Base-by-base conservation (phyloP, 2,329 filamentous ascomycete species). In the Biscogniauxia sp. region DNA sequence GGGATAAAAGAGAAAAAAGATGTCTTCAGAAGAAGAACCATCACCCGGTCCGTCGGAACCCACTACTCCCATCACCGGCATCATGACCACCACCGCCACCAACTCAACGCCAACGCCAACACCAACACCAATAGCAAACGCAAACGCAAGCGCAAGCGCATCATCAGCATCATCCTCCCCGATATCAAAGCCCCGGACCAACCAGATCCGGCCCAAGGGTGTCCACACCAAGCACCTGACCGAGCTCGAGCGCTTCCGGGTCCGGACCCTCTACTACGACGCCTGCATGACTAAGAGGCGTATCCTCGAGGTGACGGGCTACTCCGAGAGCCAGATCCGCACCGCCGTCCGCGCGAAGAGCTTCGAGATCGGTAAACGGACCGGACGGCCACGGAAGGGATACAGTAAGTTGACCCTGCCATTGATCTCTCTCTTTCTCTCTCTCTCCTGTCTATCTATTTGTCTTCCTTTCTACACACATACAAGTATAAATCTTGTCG, bases 261-360 rank as follows among this genome's bases (percentile, higher is more conserved):
- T 71, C 25, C 69, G 69, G 56, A 70, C 67, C 13, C 63, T 72
- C n/a, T 71, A 72, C 55, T 70, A 67, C 54, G 69, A 71, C 56
- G 69, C 69, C 28, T 54, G 54, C 45, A 49, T 70, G 53, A 66
- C 64, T 25, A 66, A 68, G 54, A 63, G 58, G 37, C 69, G 67
- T 56, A 71, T 72, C 49, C 57, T 63, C 28, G 63, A 69, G 58
- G 64, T 72, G 59, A 72, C 70, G 9, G 69, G 69, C 52, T 72
- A 70, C 57, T 69, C 70, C 55, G 56, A 59, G n/a, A 68, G 67
- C 55, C 69, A 72, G 65, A 70, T 72, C 57, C 59, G 65, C 55
- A 70, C 68, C 11, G 70, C 70, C 26, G 61, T 71, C 20, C 61
- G 65, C 19, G 70, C 70, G 37, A 57, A 64, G 49, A 56, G 65